A percentile compares a stretch with the other conserved stretches of the same genome.
phyloP scores from a whole-genome alignment of 2,329 filamentous ascomycete genomes.

The Alternaria triticimaculans region DNA sequence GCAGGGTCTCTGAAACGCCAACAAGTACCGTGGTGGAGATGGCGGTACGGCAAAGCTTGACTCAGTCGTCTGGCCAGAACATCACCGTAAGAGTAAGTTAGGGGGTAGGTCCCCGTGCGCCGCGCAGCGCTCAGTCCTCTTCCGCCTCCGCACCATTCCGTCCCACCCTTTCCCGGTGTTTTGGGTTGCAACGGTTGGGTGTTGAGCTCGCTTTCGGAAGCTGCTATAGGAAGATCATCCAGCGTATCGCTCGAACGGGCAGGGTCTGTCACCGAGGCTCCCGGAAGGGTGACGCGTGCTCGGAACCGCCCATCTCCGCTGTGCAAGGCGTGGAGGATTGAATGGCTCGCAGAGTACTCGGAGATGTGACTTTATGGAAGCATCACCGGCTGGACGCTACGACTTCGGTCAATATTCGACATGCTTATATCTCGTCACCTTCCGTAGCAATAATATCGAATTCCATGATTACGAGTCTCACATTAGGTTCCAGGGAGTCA shows the following conservation, averaged over 20 bases:
- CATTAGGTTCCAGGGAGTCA: neutral
- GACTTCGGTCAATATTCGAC: neutral
- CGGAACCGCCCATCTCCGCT: neutral
- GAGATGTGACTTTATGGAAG: neutral
- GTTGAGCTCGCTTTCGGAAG: neutral
- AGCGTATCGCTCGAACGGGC: neutral
- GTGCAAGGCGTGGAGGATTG: neutral
- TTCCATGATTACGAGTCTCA: neutral
- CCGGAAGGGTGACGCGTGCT: neutral
- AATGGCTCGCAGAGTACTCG: neutral
- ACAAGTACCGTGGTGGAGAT: neutral
- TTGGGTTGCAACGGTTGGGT: neutral
- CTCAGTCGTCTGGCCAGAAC: neutral
- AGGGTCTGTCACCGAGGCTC: neutral
- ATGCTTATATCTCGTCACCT: neutral
- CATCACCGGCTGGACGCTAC: neutral
- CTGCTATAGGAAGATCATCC: neutral
- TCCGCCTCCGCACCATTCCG: slow-evolving; percentile 3
- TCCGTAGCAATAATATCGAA: neutral
- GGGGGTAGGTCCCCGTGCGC: neutral
- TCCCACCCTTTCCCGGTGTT: slow-evolving; percentile 2
- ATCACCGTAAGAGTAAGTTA: neutral
- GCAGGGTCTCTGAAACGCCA: neutral
- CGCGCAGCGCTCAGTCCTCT: neutral
- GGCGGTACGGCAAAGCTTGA: neutral